Evolutionary conservation across 2,329 filamentous ascomycete species (phyloP), one percentile per base, ranked within the genome.

Genomic region (Colletotrichum navitas): DNA sequence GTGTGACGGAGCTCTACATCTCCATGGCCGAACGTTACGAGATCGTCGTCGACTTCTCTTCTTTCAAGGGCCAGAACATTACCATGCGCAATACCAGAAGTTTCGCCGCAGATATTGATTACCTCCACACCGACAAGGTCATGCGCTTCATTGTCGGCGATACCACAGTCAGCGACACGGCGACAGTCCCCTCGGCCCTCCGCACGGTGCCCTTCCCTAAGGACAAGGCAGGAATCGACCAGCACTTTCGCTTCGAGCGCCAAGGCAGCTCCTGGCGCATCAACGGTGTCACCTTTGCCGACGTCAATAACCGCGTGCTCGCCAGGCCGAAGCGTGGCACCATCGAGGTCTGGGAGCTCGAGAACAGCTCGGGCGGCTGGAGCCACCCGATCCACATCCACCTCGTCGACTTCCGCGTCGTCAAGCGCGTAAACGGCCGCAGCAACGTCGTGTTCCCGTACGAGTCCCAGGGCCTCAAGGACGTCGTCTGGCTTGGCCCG

Each of bases 11-110:
- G 34, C 76, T 88, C 2, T 80, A 81, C n/a, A 80, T 88, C 58
- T 78, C 84, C 26, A 86, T 87, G 82, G 87, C 84, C 2, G 87
- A 88, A 74, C 82, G 87, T 18, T 88, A 85, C 73, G 87, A 88
- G 73, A 79, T 87, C 18, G 77, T 88, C 43, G 84, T 85, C 66
- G 84, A 89, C 64, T 82, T 85, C 39, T 83, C 83, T 0, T 83
- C 83, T 1, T 89, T 88, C 74, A 83, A 82, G 59, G 79, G 78
- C 5, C 83, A 85, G 24, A 80, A 79, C 74, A 88, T 67, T 85
- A 88, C 76, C 87, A 74, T 86, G 54, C 80, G 77, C 58, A 86
- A 86, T 73, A 73, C 71, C 14, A 75, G 78, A 1, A 77, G 80
- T 2, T 77, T 84, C 24, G 78, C 79, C 12, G 77, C 80, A 6